phyloP scores from a whole-genome alignment of 768 basidiomycete species.

The Naganishia randhawae region DNA sequence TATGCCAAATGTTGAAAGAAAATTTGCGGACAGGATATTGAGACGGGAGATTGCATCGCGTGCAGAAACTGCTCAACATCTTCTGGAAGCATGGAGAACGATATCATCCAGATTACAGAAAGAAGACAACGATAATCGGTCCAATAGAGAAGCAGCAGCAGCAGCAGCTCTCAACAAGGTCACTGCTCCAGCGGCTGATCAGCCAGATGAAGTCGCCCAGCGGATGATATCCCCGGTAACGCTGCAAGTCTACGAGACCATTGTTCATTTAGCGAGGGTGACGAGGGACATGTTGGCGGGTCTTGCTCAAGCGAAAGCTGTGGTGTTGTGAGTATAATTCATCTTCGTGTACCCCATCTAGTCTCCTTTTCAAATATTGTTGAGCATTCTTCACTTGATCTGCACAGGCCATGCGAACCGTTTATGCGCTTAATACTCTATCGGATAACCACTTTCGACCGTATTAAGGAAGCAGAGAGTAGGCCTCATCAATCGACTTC shows the following conservation, averaged over 20 bases:
- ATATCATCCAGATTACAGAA: not conserved
- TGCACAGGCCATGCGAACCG: constrained; percentile 66
- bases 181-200: not conserved
- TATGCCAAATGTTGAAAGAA: not conserved
- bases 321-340: constrained; percentile 62
- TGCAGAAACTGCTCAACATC: not conserved
- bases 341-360: constrained; percentile 19
- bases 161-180: constrained; percentile 2
- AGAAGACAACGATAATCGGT: not conserved
- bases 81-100: not conserved
- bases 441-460: constrained; percentile 71
- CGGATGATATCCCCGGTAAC: not conserved
- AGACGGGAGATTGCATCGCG: not conserved
- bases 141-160: constrained; percentile 2
- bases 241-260: constrained; percentile 2
- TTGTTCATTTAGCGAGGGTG: constrained; percentile 60
- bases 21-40: not conserved
- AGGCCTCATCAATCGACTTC: constrained; percentile 34
- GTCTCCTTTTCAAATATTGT: not conserved
- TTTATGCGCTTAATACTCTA: constrained; percentile 66
- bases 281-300: constrained; percentile 81
- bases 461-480: constrained; percentile 64
- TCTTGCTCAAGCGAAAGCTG: constrained; percentile 65
- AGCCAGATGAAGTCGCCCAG: too few relatives aligned
- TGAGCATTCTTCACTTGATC: too few relatives aligned